These are phyloP conservation scores for Rhizomucor miehei DNA, from an alignment of 371 early-diverging fungal genomes.

Conservation along the genomic window DNA sequence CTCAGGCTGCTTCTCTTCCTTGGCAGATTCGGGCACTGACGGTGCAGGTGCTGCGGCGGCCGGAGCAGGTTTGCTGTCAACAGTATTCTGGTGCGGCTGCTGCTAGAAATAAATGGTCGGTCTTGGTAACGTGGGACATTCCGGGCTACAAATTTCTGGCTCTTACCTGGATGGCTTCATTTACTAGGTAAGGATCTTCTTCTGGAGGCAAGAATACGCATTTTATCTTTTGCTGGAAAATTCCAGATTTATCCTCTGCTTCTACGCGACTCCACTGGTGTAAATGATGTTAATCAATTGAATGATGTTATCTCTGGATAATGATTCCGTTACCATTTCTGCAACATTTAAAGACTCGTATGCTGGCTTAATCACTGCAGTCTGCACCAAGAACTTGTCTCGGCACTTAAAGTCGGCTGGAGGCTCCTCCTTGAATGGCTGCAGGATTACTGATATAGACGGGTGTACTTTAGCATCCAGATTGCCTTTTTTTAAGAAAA, in stretches of 20 bases:
- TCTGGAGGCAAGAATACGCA: constrained; percentile 51
- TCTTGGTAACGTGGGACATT: not conserved
- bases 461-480: too few relatives aligned
- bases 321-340: constrained; percentile 27
- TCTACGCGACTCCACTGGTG: constrained; percentile 60
- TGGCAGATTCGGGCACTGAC: not conserved
- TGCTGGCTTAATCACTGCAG: constrained; percentile 10
- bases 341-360: constrained; percentile 13
- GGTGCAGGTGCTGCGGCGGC: constrained; percentile 2
- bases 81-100: not conserved
- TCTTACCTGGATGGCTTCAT: not conserved
- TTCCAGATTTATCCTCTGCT: constrained; percentile 40
- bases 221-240: constrained; percentile 65
- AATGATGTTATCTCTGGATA: too few relatives aligned
- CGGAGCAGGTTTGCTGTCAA: not conserved
- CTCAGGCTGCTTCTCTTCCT: not conserved
- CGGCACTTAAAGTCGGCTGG: constrained; percentile 68
- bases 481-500: too few relatives aligned
- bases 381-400: constrained; percentile 85
- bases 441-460: constrained; percentile 68
- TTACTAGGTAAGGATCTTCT: constrained; percentile 5
- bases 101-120: not conserved
- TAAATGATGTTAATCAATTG: not conserved
- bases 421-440: constrained; percentile 73
- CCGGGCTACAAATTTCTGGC: not conserved